phyloP scores from a whole-genome alignment of 805 yeast species.

The Candida railenensis region DNA sequence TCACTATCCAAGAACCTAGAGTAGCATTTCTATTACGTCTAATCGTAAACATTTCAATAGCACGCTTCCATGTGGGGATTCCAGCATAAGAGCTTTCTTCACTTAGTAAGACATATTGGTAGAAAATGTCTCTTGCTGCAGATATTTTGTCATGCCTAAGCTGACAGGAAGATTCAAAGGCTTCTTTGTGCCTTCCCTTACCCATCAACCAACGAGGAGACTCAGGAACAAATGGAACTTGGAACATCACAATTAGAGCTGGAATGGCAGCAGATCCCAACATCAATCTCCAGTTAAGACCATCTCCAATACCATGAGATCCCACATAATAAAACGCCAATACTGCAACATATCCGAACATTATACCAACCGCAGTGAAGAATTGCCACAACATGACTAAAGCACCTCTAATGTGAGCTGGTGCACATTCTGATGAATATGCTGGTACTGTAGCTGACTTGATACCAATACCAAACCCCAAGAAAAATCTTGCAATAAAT shows the following conservation, averaged over 20 bases:
- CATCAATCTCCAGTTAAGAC: slow-evolving; percentile 62
- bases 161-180: slow-evolving; percentile 46
- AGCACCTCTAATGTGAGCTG: slow-evolving; percentile 60
- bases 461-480: slow-evolving; percentile 67
- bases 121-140: slow-evolving; percentile 67
- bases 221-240: slow-evolving; percentile 60
- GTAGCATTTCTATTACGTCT: slow-evolving; percentile 85
- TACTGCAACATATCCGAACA: slow-evolving; percentile 61
- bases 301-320: slow-evolving; percentile 41
- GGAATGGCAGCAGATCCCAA: slow-evolving; percentile 59
- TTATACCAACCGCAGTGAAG: slow-evolving; percentile 71
- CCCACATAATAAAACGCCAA: slow-evolving; percentile 60
- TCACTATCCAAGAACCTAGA: slow-evolving; percentile 74
- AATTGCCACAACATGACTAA: slow-evolving; percentile 72
- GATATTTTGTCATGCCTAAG: slow-evolving; percentile 48
- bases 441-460: slow-evolving; percentile 70
- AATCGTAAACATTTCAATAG: slow-evolving; percentile 60
- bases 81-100: slow-evolving; percentile 57
- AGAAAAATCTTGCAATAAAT: slow-evolving; percentile 53
- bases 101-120: slow-evolving; percentile 51
- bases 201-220: slow-evolving; percentile 70
- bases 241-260: slow-evolving; percentile 52
- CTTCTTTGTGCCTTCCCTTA: slow-evolving; percentile 47
- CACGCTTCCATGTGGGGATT: slow-evolving; percentile 44
- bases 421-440: slow-evolving; percentile 61